Base-by-base conservation (phyloP, 2,329 filamentous ascomycete species). In the Cercospora zeina region DNA sequence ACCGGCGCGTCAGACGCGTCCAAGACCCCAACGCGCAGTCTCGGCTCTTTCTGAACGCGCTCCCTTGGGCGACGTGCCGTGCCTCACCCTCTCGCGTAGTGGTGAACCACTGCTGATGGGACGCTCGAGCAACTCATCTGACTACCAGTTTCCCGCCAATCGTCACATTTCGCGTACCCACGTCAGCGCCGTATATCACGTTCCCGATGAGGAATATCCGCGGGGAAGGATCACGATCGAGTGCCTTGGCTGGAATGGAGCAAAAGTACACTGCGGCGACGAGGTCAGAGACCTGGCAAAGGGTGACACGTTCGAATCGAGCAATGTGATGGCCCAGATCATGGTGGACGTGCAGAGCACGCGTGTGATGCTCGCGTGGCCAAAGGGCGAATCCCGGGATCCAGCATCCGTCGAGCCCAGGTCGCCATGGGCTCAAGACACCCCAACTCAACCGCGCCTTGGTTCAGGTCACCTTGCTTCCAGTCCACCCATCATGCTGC, bases 271-370 rank as follows among this genome's bases (percentile, higher is more conserved):
- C 78, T 97, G 91, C 80, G 89, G 93, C 77, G 91, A 91, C 61
- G 87, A 88, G 68, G 89, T 91, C 2, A 93, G 90, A 81, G 91
- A 96, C 68, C 78, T 99, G 71, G 83, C 82, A 67, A 97, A 96
- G 79, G 91, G 90, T 16, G 92, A 96, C 74, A 89, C 86, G 54
- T 97, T 97, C 77, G 89, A 88, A 51, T 96, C 92, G 62, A 91
- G 96, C 77, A 93, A 92, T 31, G 90, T 93, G 73, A 86, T 88
- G 68, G 87, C 87, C 16, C 92, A 96, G 71, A 92, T 99, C 75
- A 96, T 99, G 87, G 80, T 99, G 66, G 93, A 97, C 75, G 92
- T 97, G 45, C 91, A 96, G 71, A 93, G 96, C 74, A 88, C 92
- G 58, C 89, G 95, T 66, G 91, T 97, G 49, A 83, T 96, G 75